These are phyloP conservation scores for Malassezia sp. DNA, from an alignment of 1,284 basidiomycete genomes.

Conservation along the genomic window DNA sequence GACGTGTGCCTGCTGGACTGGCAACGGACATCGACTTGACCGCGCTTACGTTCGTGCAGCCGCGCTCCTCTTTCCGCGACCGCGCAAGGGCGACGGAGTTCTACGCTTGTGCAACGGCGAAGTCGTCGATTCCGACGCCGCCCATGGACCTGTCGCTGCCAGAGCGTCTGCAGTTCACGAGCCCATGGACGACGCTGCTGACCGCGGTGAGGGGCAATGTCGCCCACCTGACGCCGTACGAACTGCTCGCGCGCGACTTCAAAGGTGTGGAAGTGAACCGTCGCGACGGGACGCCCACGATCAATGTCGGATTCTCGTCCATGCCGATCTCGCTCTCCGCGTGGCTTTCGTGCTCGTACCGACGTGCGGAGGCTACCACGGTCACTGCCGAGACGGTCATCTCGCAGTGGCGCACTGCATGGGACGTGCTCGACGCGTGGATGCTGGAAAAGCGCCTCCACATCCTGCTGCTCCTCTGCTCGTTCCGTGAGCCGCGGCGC, in stretches of 20 bases:
- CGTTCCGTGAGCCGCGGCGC: slow-evolving; percentile 24
- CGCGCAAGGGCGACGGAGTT: not conserved
- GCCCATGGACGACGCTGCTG: too few species aligned
- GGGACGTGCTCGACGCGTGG: slow-evolving; percentile 23
- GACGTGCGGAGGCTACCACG: not conserved
- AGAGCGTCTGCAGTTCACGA: slow-evolving; percentile 64
- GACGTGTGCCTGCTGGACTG: slow-evolving; percentile 23
- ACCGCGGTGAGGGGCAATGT: slow-evolving; percentile 72
- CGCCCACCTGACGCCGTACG: slow-evolving; percentile 47
- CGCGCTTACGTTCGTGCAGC: slow-evolving; percentile 23
- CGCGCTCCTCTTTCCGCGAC: slow-evolving; percentile 23
- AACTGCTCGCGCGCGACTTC: slow-evolving; percentile 13
- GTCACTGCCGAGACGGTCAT: slow-evolving; percentile 14
- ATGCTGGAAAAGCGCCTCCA: slow-evolving; percentile 28
- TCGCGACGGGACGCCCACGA: too few species aligned
- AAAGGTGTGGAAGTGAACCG: slow-evolving; percentile 3
- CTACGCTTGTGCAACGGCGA: too few species aligned
- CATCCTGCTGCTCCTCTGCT: slow-evolving; percentile 28
- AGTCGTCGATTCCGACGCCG: too few species aligned
- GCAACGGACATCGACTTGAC: slow-evolving; percentile 25
- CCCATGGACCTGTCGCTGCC: too few species aligned
- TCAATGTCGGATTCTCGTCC: slow-evolving; percentile 21
- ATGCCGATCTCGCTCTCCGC: slow-evolving; percentile 28
- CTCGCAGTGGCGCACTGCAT: slow-evolving; percentile 29
- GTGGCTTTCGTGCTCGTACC: slow-evolving; percentile 27